These are phyloP conservation scores for Meyerozyma guilliermondii DNA, from an alignment of 1,139 yeast genomes.

Conservation along the genomic window DNA sequence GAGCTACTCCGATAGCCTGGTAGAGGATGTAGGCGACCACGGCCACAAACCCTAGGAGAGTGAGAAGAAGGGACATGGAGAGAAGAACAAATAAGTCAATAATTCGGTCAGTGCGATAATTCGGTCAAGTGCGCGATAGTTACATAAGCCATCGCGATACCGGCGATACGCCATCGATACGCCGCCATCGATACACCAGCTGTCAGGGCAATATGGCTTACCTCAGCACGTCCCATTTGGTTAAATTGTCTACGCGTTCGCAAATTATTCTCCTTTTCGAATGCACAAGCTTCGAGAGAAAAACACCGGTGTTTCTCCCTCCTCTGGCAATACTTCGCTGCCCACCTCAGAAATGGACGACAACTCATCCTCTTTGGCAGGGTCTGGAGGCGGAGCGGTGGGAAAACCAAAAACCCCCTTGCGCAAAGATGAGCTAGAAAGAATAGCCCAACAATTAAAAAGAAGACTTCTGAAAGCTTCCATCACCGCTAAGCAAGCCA, in stretches of 20 bases:
- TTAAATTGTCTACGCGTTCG: conserved; percentile 1
- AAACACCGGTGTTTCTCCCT: not conserved
- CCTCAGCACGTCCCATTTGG: not conserved
- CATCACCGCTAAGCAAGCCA: conserved; percentile 40
- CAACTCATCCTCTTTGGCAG: not conserved
- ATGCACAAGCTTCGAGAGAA: conserved; percentile 2
- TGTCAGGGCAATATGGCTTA: too few relatives aligned
- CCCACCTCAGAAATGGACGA: not conserved
- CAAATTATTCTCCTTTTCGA: not conserved
- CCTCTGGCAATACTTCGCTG: conserved; percentile 1
- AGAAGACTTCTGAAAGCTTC: conserved; percentile 41
- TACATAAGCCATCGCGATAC: too few relatives aligned
- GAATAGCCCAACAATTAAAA: conserved; percentile 43
- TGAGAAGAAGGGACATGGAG: not conserved
- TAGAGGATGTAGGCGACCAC: conserved; percentile 10
- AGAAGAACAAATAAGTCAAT: not conserved
- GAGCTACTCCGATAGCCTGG: conserved; percentile 18
- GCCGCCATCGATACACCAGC: too few relatives aligned
- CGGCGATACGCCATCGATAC: too few relatives aligned
- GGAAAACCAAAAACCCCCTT: conserved; percentile 32
- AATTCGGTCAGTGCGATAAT: too few relatives aligned
- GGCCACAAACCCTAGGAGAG: conserved; percentile 6
- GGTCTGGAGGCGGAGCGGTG: not conserved
- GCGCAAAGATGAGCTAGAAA: conserved; percentile 43
- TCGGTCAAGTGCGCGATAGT: too few relatives aligned